phyloP scores from a whole-genome alignment of 2,329 filamentous ascomycete species.

The Periconia digitata region DNA sequence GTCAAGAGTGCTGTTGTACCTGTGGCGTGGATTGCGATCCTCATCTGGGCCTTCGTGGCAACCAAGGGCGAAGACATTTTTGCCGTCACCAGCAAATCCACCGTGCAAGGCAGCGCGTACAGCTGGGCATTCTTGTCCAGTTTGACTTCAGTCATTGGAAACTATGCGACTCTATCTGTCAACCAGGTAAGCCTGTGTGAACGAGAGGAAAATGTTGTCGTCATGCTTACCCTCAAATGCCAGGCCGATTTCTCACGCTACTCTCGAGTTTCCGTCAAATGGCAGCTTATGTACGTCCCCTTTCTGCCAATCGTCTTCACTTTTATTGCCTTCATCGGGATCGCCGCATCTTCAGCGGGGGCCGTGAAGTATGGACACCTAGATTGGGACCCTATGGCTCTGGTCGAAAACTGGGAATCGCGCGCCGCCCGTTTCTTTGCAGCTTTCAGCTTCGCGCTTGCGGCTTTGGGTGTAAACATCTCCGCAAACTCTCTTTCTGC shows the following conservation, averaged over 20 bases:
- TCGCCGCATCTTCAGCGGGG: constrained; percentile 59
- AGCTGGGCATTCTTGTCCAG: constrained; percentile 57
- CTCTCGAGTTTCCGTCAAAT: constrained; percentile 51
- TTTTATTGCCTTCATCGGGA: constrained; percentile 59
- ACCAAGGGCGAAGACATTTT: constrained; percentile 52
- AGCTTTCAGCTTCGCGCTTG: constrained; percentile 49
- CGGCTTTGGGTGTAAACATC: constrained; percentile 57
- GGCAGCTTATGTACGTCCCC: constrained; percentile 55
- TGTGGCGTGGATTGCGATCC: constrained; percentile 61
- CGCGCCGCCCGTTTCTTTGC: constrained; percentile 46
- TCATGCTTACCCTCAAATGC: constrained; percentile 12
- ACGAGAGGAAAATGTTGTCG: constrained; percentile 31
- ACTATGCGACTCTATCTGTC: constrained; percentile 55
- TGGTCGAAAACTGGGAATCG: constrained; percentile 42
- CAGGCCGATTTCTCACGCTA: constrained; percentile 61
- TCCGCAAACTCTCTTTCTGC: constrained; percentile 56
- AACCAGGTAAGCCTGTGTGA: constrained; percentile 50
- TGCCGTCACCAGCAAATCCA: constrained; percentile 41
- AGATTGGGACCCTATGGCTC: constrained; percentile 48
- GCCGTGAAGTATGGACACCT: constrained; percentile 53
- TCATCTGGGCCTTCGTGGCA: constrained; percentile 63
- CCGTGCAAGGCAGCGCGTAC: constrained; percentile 53
- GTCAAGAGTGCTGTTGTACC: constrained; percentile 53
- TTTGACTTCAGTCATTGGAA: constrained; percentile 53
- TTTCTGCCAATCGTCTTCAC: constrained; percentile 57